Evolutionary conservation across 805 yeast species (phyloP), one percentile per base, ranked within the genome.

Genomic region (Cyberlindnera meyerae): DNA sequence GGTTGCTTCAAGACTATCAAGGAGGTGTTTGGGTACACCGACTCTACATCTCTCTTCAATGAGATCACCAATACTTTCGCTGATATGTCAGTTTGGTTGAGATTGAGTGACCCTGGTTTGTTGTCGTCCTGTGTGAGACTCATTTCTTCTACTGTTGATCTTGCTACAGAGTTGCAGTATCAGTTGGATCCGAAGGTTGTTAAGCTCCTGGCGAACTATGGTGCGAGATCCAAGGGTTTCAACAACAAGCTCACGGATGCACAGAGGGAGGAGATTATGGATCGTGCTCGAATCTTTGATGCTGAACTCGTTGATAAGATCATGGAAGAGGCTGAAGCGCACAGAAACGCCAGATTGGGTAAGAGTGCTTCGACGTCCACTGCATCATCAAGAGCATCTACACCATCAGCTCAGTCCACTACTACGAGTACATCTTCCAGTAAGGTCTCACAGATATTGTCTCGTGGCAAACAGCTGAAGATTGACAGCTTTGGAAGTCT

Each of bases 21-120:
- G 16, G 57, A 65, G 0, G 58, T 59, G 6, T 45, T 49, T 22
- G 48, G 48, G 5, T 50, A 45, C 8, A 52, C 50, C 39, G 37
- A 39, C 18, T 33, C 50, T 8, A 43, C 47, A 36, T 57, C 60
- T 14, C 53, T 82, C n/a, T 70, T 82, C 39, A 55, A 62, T 8
- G 69, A 69, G 18, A 70, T 83, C 24, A 66, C 83, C 54, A 61
- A 65, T n/a, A 75, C 93, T 0, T 75, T 89, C 42, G 70, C 70
- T 11, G 67, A 77, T 36, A 78, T 85, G 67, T 68, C 85, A 24
- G 79, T 77, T 27, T 84, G 97, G 94, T 66, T 90, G 20, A 70
- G 93, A 41, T 65, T 90, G 31, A 86, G 90, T 41, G 97, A 89
- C 58, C 66, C 74, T 6, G 82, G 87, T 3, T 64, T 90, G 31